Conservation (phyloP, 805 yeast species). For the Candida hispaniensis region DNA sequence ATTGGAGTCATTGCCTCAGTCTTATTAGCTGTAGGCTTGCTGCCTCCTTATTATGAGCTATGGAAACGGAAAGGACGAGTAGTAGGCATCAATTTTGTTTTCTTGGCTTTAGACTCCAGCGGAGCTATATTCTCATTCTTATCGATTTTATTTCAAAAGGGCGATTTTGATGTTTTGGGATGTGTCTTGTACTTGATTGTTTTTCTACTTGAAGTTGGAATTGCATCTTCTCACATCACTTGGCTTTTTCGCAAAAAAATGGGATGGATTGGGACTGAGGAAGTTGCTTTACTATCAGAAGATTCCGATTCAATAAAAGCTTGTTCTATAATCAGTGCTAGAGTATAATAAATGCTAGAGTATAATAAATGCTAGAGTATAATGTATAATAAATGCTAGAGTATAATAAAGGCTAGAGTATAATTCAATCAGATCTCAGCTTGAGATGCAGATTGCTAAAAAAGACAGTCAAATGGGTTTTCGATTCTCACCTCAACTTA, state of each 20-base stretch:
- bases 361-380: too few relatives aligned
- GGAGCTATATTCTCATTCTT: slow-evolving; percentile 77
- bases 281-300: too few relatives aligned
- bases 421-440: too few relatives aligned
- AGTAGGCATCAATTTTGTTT: slow-evolving; percentile 78
- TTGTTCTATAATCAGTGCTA: too few relatives aligned
- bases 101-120: slow-evolving; percentile 58
- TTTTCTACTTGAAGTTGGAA: slow-evolving; percentile 66
- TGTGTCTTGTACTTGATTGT: slow-evolving; percentile 64
- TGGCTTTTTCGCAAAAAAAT: slow-evolving; percentile 50
- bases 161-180: slow-evolving; percentile 67
- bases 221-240: slow-evolving; percentile 53
- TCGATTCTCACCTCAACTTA: too few relatives aligned
- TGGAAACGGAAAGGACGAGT: slow-evolving; percentile 73
- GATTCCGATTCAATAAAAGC: too few relatives aligned
- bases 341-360: too few relatives aligned
- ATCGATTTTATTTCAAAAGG: slow-evolving; percentile 44
- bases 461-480: too few relatives aligned
- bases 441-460: too few relatives aligned
- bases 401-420: too few relatives aligned
- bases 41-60: slow-evolving; percentile 85
- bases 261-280: too few relatives aligned
- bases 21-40: slow-evolving; percentile 59
- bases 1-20: slow-evolving; percentile 76
- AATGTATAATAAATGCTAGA: too few relatives aligned